A percentile compares a stretch with the other conserved stretches of the same genome.
phyloP scores from a whole-genome alignment of 1,284 basidiomycete genomes.

The Ganoderma lucidum region DNA sequence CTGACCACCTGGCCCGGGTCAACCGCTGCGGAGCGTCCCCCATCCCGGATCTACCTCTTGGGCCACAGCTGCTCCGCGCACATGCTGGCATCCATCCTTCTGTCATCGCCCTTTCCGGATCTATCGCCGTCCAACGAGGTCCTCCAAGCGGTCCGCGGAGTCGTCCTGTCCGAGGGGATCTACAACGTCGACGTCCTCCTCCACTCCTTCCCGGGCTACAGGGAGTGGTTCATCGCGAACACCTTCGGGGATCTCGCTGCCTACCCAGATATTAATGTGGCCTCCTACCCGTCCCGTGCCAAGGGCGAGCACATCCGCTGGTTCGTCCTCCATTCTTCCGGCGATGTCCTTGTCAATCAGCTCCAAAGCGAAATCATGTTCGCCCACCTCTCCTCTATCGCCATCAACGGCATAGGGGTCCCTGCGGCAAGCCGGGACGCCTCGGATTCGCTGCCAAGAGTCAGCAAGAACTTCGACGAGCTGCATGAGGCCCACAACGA shows the following conservation, averaged over 20 bases:
- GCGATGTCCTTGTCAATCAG: slow-evolving; percentile 73
- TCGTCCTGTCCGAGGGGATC: slow-evolving; percentile 77
- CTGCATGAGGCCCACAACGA: slow-evolving; percentile 65
- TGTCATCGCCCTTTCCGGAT: slow-evolving; percentile 52
- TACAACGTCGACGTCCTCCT: slow-evolving; percentile 76
- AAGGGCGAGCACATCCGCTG: slow-evolving; percentile 55
- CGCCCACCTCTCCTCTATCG: slow-evolving; percentile 53
- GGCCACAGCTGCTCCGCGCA: slow-evolving; percentile 85
- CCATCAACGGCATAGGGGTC: not conserved
- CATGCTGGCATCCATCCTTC: slow-evolving; percentile 75
- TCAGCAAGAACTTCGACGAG: slow-evolving; percentile 54
- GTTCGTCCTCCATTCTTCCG: slow-evolving; percentile 77
- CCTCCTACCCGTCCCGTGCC: slow-evolving; percentile 48
- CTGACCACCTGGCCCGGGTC: slow-evolving; percentile 52
- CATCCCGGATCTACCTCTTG: slow-evolving; percentile 59
- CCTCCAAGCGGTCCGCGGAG: slow-evolving; percentile 55
- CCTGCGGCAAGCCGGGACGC: slow-evolving; percentile 5
- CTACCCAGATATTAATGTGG: slow-evolving; percentile 59
- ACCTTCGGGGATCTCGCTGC: slow-evolving; percentile 61
- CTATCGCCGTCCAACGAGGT: slow-evolving; percentile 58
- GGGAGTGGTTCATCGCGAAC: slow-evolving; percentile 66
- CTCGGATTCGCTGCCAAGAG: slow-evolving; percentile 16
- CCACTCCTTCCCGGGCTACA: slow-evolving; percentile 67
- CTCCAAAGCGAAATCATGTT: slow-evolving; percentile 68
- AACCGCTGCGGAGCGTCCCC: slow-evolving; percentile 47